These are phyloP conservation scores for Diplodia seriata DNA, from an alignment of 2,329 filamentous ascomycete species.

Conservation along the genomic window DNA sequence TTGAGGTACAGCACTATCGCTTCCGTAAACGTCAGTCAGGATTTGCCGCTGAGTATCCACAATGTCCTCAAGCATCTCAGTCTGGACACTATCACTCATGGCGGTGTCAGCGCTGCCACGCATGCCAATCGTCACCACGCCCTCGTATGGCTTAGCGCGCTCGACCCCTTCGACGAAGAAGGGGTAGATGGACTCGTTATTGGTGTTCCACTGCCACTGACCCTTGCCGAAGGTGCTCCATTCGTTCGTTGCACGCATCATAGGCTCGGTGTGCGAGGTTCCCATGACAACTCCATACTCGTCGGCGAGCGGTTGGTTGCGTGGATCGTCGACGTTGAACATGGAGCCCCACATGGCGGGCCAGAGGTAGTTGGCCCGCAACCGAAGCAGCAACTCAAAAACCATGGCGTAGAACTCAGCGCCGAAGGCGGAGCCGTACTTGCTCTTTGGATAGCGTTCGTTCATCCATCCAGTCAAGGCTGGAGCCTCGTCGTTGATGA, in stretches of 20 bases:
- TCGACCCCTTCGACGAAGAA: conserved; percentile 73
- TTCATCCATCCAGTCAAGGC: conserved; percentile 71
- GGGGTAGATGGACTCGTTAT: conserved; percentile 70
- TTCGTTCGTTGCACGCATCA: conserved; percentile 65
- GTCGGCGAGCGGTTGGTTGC: conserved; percentile 72
- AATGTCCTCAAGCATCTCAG: conserved; percentile 65
- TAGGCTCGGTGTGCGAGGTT: conserved; percentile 75
- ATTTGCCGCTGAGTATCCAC: conserved; percentile 67
- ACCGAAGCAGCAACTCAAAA: conserved; percentile 73
- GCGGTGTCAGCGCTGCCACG: conserved; percentile 72
- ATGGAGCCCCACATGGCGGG: conserved; percentile 74
- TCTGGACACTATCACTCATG: conserved; percentile 64
- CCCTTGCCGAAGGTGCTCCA: conserved; percentile 60
- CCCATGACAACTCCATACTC: conserved; percentile 78
- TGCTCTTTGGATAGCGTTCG: conserved; percentile 54
- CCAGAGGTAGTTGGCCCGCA: conserved; percentile 78
- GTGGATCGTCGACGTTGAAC: conserved; percentile 74
- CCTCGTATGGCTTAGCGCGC: conserved; percentile 70
- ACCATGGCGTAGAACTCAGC: conserved; percentile 72
- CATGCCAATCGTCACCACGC: conserved; percentile 72
- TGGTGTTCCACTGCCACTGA: conserved; percentile 72
- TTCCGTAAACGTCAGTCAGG: conserved; percentile 62
- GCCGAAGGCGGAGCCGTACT: conserved; percentile 51
- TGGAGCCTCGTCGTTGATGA: conserved; percentile 74
- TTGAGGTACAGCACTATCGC: conserved; percentile 65